These are phyloP conservation scores for Cryptococcus sp. DNA, from an alignment of 1,284 basidiomycete genomes.

Conservation along the genomic window DNA sequence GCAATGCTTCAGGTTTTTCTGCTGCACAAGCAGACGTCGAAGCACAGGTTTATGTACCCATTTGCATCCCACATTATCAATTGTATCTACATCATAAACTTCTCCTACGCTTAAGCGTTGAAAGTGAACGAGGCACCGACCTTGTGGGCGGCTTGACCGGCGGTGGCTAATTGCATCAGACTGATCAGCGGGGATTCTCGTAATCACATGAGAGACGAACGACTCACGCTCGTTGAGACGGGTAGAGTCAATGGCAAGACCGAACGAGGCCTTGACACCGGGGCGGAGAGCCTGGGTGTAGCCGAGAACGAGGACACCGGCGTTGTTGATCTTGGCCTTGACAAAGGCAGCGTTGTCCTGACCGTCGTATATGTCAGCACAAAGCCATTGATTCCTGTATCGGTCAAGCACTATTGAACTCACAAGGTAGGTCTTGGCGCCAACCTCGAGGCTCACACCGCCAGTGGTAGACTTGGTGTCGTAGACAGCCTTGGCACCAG, in stretches of 20 bases:
- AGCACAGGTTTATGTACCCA: too few relatives aligned
- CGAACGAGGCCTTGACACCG: conserved; percentile 89
- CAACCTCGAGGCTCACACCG: conserved; percentile 91
- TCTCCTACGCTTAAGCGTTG: conserved; percentile 50
- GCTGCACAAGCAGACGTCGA: too few relatives aligned
- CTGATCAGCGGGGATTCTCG: neutral
- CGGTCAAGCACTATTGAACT: conserved; percentile 45
- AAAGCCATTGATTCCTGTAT: too few relatives aligned
- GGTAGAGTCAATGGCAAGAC: conserved; percentile 87
- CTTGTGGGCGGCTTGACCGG: conserved; percentile 58
- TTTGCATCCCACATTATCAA: conserved; percentile 7
- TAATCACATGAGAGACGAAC: neutral
- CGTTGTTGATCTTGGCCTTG: conserved; percentile 99
- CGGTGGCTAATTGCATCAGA: conserved; percentile 32
- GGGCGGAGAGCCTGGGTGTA: conserved; percentile 91
- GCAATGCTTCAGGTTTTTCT: too few relatives aligned
- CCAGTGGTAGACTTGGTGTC: conserved; percentile 88
- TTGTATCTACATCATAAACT: neutral
- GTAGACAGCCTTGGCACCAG: conserved; percentile 96
- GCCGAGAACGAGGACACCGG: conserved; percentile 83
- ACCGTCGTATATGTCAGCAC: too few relatives aligned
- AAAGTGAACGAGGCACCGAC: conserved; percentile 60
- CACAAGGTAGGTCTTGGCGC: conserved; percentile 80
- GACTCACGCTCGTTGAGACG: conserved; percentile 67
- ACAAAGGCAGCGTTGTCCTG: conserved; percentile 87